Evolutionary conservation across 1,139 yeast species (phyloP).

Genomic region (Saccharomycopsis hybrid): DNA sequence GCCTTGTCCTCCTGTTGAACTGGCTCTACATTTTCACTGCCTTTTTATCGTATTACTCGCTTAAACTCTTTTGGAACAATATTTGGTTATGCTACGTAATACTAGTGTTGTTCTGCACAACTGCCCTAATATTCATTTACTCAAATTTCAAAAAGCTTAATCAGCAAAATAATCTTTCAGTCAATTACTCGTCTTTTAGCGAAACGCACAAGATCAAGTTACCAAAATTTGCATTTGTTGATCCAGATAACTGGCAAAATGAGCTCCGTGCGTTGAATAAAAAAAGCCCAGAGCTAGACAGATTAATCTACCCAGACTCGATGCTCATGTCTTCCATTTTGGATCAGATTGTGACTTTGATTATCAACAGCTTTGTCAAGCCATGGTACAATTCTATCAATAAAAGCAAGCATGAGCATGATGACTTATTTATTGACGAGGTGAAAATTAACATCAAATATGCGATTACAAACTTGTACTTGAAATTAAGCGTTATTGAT

Average conservation of each 20-base stretch:
- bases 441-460: constrained; percentile 43
- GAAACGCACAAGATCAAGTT: constrained; percentile 3
- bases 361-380: constrained; percentile 47
- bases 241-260: constrained; percentile 18
- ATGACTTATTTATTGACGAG: constrained; percentile 46
- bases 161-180: constrained; percentile 11
- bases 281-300: constrained; percentile 11
- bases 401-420: constrained; percentile 23
- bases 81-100: constrained; percentile 19
- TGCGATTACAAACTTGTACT: constrained; percentile 37
- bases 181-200: constrained; percentile 3
- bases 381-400: constrained; percentile 49
- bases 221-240: constrained; percentile 18
- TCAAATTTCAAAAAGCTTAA: constrained; percentile 18
- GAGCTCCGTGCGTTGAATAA: constrained; percentile 10
- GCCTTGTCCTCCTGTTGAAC: constrained; percentile 5
- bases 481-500: constrained; percentile 41
- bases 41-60: constrained; percentile 14
- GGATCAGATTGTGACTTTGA: constrained; percentile 42
- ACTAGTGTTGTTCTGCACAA: constrained; percentile 11
- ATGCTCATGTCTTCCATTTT: constrained; percentile 48
- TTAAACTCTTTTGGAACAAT: constrained; percentile 18
- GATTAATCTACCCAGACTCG: constrained; percentile 43
- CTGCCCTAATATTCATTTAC: constrained; percentile 11
- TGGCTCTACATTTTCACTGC: constrained; percentile 19